Conservation (phyloP, 306 rosid species). For the Ammopiptanthus mongolicus region DNA sequence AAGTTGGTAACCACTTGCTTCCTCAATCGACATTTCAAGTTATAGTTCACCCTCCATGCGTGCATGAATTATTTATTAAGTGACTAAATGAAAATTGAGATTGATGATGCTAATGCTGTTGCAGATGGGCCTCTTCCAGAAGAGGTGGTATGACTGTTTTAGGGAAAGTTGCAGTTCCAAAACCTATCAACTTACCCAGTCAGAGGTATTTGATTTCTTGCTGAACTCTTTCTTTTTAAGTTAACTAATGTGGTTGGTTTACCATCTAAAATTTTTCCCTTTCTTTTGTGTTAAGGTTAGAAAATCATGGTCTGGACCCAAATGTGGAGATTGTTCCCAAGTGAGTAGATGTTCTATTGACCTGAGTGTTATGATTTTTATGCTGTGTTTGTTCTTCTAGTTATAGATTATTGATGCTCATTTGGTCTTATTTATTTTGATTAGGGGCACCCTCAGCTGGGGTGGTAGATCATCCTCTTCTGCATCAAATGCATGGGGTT, state of each 20-base stretch:
- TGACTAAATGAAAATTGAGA: constrained; percentile 4
- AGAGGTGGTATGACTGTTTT: constrained; percentile 89
- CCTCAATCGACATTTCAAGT: neutral
- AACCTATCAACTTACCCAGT: constrained; percentile 92
- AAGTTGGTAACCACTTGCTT: neutral
- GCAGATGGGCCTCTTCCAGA: constrained; percentile 83
- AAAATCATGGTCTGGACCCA: constrained; percentile 89
- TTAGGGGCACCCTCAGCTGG: constrained; percentile 95
- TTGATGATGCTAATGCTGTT: constrained; percentile 19
- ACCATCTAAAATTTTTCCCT: constrained; percentile 23
- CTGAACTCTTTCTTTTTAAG: neutral
- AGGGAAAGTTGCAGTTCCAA: constrained; percentile 94
- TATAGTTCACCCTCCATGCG: neutral
- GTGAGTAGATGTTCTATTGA: constrained; percentile 46
- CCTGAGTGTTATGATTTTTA: neutral
- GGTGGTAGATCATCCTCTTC: constrained; percentile 84
- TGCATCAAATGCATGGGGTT: constrained; percentile 85
- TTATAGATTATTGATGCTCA: constrained; percentile 13
- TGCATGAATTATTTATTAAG: neutral
- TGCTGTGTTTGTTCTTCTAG: constrained; percentile 1
- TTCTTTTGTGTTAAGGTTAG: constrained; percentile 67
- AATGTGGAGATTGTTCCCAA: constrained; percentile 95
- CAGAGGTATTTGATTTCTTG: constrained; percentile 61
- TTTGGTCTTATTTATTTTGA: neutral
- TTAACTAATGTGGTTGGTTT: constrained; percentile 14